Evolutionary conservation across 768 basidiomycete species (phyloP), one percentile per base, ranked within the genome.

Genomic region (Cubamyces sp.): DNA sequence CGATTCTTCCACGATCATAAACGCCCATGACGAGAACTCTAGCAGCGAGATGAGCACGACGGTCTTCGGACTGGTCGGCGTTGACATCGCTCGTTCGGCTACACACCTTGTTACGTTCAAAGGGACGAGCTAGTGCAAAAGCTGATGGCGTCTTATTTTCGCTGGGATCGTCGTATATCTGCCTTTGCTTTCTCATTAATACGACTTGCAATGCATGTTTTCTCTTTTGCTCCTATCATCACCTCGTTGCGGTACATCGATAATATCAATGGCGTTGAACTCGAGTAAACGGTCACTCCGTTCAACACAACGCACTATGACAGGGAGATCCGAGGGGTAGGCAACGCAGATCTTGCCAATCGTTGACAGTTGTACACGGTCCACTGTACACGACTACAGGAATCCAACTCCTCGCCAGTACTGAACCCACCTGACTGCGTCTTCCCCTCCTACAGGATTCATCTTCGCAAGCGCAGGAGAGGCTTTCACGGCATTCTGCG

Each of bases 41-140:
- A 81, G 83, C 84, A 85, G 76, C 75, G 82, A 78, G 79, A 77
- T 82, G 84, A 85, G 83, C 77, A 65, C 68, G 77, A 75, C 75
- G 78, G 77, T 70, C 76, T 61, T 65, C 60, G 70, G 75, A 65
- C 46, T 77, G 80, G 80, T 76, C 77, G 69, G 78, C 82, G 66
- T 74, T 85, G 84, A 85, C 82, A 81, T 83, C 79, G 84, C 78
- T 82, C 82, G 83, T 85, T 83, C 79, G 84, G 84, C 83, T 81
- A 81, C 80, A 53, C 56, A 67, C 76, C 83, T 85, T 85, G 83
- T 85, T 85, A 82, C 76, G 66, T 68, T 65, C 64, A 82, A 81
- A 84, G 84, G 84, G 81, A 84, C 83, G 84, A 81, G 83, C 82
- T 76, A 60, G 62, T 60, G 68, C 62, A 14, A 62, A 46, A 79